Conservation (phyloP, 2,329 filamentous ascomycete species). For the Aspergillus calidoustus region DNA sequence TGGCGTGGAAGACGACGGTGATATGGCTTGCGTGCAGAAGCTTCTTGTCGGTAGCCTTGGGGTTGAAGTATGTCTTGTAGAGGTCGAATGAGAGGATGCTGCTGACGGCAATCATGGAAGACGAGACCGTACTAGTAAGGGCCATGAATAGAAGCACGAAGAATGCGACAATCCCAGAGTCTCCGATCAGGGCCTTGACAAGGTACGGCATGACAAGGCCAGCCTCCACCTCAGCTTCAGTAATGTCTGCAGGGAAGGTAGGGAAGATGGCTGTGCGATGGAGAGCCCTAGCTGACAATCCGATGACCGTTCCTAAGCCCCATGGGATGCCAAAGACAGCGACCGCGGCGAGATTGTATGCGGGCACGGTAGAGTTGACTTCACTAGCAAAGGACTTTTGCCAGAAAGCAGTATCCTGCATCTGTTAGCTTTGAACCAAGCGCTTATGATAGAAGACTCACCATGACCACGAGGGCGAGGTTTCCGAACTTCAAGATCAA, state of each 20-base stretch:
- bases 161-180: slow-evolving; percentile 48
- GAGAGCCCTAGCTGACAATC: slow-evolving; percentile 50
- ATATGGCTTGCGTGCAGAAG: slow-evolving; percentile 52
- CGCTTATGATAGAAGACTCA: slow-evolving; percentile 16
- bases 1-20: slow-evolving; percentile 53
- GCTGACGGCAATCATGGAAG: slow-evolving; percentile 57
- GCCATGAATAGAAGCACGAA: slow-evolving; percentile 59
- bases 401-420: slow-evolving; percentile 56
- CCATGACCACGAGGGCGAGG: slow-evolving; percentile 55
- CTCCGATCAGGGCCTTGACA: slow-evolving; percentile 50
- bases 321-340: slow-evolving; percentile 55
- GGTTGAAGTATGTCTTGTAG: slow-evolving; percentile 58
- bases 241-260: slow-evolving; percentile 49
- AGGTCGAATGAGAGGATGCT: slow-evolving; percentile 57
- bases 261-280: slow-evolving; percentile 53
- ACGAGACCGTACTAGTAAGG: slow-evolving; percentile 55
- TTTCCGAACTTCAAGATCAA: slow-evolving; percentile 56
- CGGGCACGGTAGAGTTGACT: slow-evolving; percentile 53
- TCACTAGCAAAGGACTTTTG: slow-evolving; percentile 58
- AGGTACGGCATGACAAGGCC: slow-evolving; percentile 56
- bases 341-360: slow-evolving; percentile 52
- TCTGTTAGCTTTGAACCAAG: background rate
- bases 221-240: slow-evolving; percentile 45
- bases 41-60: slow-evolving; percentile 48
- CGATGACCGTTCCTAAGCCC: slow-evolving; percentile 54